Base-by-base conservation (phyloP, 768 basidiomycete genomes). In the Neoboletus subvelutipes region DNA sequence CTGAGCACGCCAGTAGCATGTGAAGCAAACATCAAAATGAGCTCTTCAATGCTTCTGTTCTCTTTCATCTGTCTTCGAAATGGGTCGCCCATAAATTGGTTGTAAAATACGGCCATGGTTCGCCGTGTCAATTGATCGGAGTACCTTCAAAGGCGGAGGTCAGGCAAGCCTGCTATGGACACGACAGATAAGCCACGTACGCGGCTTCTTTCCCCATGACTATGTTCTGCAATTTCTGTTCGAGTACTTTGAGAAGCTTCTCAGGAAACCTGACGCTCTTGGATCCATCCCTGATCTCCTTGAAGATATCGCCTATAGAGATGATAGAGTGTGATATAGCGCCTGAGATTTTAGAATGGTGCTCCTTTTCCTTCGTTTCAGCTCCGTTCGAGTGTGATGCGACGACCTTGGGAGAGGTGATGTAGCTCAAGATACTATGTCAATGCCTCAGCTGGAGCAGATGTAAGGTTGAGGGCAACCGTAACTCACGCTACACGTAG, bases 41-140 rank as follows among this genome's bases (percentile, higher is more conserved):
- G 87, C 61, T 98, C 94, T 75, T 99, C 97, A 39, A 98, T 92
- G 76, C 96, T 97, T 45, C 97, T 83, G 71, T 92, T 95, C 71
- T 98, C 95, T 73, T 93, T 92, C 85, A 98, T 89, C 65, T 94
- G 90, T 36, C 84, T 82, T 55, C 89, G 86, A 77, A 97, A 96
- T 39, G 79, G 80, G 28, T 92, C 89, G 56, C 90, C 86, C 71
- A 87, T 85, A 71, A 91, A 92, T 59, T 93, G 91, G 13, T 88
- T 88, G 70, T 94, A 98, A 73, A 98, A 98, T 34, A 90, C 87
- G 54, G 88, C 95, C 80, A 96, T 89, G 1, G 92, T 93, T 54
- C 92, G 81, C 31, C 96, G 84, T 18, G 94, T 86, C 33, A 94
- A 78, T 66, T 94, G 92, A 69, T 97, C 95, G 13, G 89, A 87